phyloP scores from a whole-genome alignment of 1,139 yeast genomes.

The Pichia sp. region DNA sequence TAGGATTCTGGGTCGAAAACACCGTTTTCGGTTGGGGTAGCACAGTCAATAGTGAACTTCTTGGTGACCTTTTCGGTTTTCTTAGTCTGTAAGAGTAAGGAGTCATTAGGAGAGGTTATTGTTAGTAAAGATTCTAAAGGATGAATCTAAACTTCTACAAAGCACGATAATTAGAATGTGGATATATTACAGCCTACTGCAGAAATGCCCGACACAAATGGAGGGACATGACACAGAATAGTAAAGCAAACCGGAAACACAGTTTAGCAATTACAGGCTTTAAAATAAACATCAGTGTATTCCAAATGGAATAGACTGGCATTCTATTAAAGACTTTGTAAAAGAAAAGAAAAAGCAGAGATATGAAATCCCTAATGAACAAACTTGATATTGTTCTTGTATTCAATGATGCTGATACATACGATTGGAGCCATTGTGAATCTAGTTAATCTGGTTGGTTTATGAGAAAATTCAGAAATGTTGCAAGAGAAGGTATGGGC shows the following conservation, averaged over 20 bases:
- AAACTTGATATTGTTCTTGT: no score
- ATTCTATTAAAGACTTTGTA: slow-evolving; percentile 21
- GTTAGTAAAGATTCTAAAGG: slow-evolving; percentile 5
- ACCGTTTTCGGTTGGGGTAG: slow-evolving; percentile 97
- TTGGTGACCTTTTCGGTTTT: slow-evolving; percentile 55
- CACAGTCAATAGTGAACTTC: slow-evolving; percentile 95
- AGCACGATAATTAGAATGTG: slow-evolving; percentile 10
- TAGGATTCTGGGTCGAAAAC: slow-evolving; percentile 97
- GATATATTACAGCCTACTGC: slow-evolving; percentile 19
- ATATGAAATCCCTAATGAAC: neutral
- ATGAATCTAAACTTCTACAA: neutral
- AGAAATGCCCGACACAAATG: neutral
- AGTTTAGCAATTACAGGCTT: slow-evolving; percentile 18
- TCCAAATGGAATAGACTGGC: slow-evolving; percentile 5
- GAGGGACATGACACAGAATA: slow-evolving; percentile 14
- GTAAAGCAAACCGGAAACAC: slow-evolving; percentile 1
- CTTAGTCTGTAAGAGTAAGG: slow-evolving; percentile 30
- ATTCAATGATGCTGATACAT: slow-evolving; percentile 51
- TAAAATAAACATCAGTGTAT: slow-evolving; percentile 21
- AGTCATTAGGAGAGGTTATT: neutral
- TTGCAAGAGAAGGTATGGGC: neutral
- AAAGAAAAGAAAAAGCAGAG: slow-evolving; percentile 1
- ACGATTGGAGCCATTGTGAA: slow-evolving; percentile 85
- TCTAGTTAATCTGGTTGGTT: neutral
- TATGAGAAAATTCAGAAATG: neutral